Evolutionary conservation across 495 filamentous ascomycete genomes (phyloP).

Genomic region (Jackrogersella minutella): DNA sequence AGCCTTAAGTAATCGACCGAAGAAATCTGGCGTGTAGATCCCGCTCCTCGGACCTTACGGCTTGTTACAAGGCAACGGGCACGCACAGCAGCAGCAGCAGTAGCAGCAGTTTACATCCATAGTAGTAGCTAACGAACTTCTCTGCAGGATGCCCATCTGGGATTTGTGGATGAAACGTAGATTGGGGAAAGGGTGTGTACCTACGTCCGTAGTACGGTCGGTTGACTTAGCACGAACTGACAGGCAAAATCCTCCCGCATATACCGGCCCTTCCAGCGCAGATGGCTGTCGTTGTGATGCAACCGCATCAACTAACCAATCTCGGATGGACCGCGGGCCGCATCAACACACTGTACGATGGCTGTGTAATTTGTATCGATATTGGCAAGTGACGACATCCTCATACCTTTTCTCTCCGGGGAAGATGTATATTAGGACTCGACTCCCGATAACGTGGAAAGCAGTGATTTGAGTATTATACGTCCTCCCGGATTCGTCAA

Average conservation of each 20-base stretch:
- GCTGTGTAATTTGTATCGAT: conserved; percentile 19
- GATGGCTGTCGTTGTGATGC: conserved; percentile 23
- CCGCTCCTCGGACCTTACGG: conserved; percentile 28
- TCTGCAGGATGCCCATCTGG: conserved; percentile 18
- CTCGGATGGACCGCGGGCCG: conserved; percentile 19
- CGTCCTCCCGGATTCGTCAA: conserved; percentile 31
- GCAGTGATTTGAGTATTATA: conserved; percentile 35
- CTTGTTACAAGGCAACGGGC: conserved; percentile 13
- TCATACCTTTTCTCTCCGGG: conserved; percentile 21
- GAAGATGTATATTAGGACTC: conserved; percentile 7
- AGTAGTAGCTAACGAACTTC: conserved; percentile 25
- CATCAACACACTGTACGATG: conserved; percentile 15
- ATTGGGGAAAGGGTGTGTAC: conserved; percentile 15
- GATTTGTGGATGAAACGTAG: conserved; percentile 26
- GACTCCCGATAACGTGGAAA: conserved; percentile 36
- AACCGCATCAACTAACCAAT: conserved; percentile 27
- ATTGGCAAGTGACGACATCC: conserved; percentile 35
- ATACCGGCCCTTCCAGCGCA: conserved; percentile 21
- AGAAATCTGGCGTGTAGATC: conserved; percentile 12
- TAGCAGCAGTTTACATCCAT: too few relatives aligned
- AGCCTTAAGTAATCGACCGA: conserved; percentile 16
- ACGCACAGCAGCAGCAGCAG: neutral
- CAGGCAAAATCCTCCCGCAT: conserved; percentile 20
- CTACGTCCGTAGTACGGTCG: conserved; percentile 8
- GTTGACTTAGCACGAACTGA: conserved; percentile 22